phyloP scores from a whole-genome alignment of 495 filamentous ascomycete genomes.

The Letharia columbiana region DNA sequence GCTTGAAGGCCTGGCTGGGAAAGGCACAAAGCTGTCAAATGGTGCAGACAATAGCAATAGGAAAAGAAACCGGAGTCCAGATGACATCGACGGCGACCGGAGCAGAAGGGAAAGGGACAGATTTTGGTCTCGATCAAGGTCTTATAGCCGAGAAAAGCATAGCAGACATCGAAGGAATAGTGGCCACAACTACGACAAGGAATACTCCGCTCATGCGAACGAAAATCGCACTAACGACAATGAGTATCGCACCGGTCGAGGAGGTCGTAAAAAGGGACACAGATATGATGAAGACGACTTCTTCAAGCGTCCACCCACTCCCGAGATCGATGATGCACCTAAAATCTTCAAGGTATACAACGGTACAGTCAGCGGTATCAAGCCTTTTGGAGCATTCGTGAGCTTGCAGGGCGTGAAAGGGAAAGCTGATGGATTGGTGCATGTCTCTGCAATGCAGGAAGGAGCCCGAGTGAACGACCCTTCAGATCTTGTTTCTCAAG shows the following conservation, averaged over 20 bases:
- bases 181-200: conserved; percentile 21
- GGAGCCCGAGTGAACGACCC: conserved; percentile 86
- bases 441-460: conserved; percentile 89
- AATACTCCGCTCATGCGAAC: neutral
- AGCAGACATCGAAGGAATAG: conserved; percentile 39
- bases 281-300: conserved; percentile 50
- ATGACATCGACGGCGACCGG: conserved; percentile 46
- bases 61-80: conserved; percentile 70
- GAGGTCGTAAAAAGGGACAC: conserved; percentile 29
- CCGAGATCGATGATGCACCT: conserved; percentile 74
- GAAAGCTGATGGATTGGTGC: conserved; percentile 87
- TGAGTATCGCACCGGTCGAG: conserved; percentile 30
- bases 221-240: conserved; percentile 37
- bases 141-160: conserved; percentile 38
- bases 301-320: conserved; percentile 62
- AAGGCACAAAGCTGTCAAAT: conserved; percentile 42
- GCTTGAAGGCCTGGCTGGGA: conserved; percentile 76
- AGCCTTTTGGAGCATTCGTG: conserved; percentile 94
- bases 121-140: conserved; percentile 50
- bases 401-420: conserved; percentile 80
- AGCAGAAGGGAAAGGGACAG: conserved; percentile 39
- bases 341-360: conserved; percentile 82
- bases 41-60: conserved; percentile 38
- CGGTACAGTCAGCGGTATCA: conserved; percentile 81
- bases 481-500: conserved; percentile 70